These are phyloP conservation scores for Neurospora cerealis DNA, from an alignment of 495 filamentous ascomycete genomes.

Conservation along the genomic window DNA sequence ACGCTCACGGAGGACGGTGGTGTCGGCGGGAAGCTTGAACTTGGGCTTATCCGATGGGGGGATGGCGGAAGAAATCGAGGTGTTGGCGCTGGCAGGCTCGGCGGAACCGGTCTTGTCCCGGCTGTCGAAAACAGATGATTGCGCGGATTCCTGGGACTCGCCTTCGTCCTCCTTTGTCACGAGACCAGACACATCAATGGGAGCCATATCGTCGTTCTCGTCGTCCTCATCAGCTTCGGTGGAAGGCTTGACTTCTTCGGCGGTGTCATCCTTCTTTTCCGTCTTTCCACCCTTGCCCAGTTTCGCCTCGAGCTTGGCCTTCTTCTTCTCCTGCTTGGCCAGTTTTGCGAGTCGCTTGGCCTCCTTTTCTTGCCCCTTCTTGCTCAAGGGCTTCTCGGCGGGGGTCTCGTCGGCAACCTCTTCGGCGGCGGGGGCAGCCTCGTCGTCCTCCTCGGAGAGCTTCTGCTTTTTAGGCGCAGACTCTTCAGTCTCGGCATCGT, in stretches of 20 bases:
- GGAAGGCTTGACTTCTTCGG: slow-evolving; percentile 7
- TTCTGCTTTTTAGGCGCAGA: slow-evolving; percentile 27
- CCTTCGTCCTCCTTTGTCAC: slow-evolving; percentile 33
- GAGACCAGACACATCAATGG: slow-evolving; percentile 38
- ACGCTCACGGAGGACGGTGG: slow-evolving; percentile 59
- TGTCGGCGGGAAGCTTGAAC: slow-evolving; percentile 49
- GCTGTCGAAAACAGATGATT: slow-evolving; percentile 57
- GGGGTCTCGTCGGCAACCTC: slow-evolving; percentile 5
- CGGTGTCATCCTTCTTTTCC: slow-evolving; percentile 2
- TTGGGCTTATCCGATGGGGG: slow-evolving; percentile 48
- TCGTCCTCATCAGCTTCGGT: slow-evolving; percentile 12
- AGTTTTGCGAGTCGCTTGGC: slow-evolving; percentile 16
- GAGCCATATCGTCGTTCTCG: slow-evolving; percentile 21
- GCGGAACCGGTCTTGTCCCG: slow-evolving; percentile 30
- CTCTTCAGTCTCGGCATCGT: slow-evolving; percentile 22
- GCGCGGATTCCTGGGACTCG: slow-evolving; percentile 33
- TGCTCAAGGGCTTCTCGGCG: slow-evolving; percentile 6
- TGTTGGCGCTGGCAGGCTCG: slow-evolving; percentile 49
- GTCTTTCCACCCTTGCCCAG: neutral
- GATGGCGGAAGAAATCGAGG: slow-evolving; percentile 61
- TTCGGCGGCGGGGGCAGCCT: slow-evolving; percentile 7
- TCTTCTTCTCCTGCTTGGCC: slow-evolving; percentile 19
- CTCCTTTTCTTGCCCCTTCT: slow-evolving; percentile 21
- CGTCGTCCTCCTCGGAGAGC: slow-evolving; percentile 8
- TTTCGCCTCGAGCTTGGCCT: slow-evolving; percentile 10